These are phyloP conservation scores for Naganishia antarctica DNA, from an alignment of 768 basidiomycete species.

Conservation along the genomic window DNA sequence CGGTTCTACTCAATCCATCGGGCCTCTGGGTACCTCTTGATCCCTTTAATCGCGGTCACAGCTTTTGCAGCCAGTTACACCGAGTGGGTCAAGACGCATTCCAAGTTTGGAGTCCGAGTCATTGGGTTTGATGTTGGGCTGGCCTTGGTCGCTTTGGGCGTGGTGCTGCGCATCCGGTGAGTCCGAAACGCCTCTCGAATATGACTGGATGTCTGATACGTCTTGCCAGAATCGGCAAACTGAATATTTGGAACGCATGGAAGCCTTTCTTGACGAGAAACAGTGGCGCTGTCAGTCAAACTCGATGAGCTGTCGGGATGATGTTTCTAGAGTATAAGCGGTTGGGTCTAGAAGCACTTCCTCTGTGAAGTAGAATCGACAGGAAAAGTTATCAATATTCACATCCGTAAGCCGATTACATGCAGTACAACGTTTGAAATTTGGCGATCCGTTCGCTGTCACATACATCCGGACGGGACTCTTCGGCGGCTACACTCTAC, in stretches of 20 bases:
- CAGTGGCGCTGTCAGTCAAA: neutral
- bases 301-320: neutral
- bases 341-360: too few species aligned
- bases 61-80: slow-evolving; percentile 70
- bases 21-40: slow-evolving; percentile 68
- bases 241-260: slow-evolving; percentile 16
- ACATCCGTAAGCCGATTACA: too few species aligned
- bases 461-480: too few species aligned
- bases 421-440: too few species aligned
- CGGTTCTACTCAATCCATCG: slow-evolving; percentile 78
- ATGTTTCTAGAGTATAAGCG: too few species aligned
- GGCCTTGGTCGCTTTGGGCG: slow-evolving; percentile 37
- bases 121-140: slow-evolving; percentile 41
- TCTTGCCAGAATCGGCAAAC: neutral
- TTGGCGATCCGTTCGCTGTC: too few species aligned
- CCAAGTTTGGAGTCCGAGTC: slow-evolving; percentile 29
- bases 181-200: slow-evolving; percentile 4
- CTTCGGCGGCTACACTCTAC: too few species aligned
- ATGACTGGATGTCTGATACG: neutral
- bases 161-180: slow-evolving; percentile 37
- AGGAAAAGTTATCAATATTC: too few species aligned
- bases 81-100: slow-evolving; percentile 52
- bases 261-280: neutral
- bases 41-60: slow-evolving; percentile 60
- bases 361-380: too few species aligned